These are phyloP conservation scores for Gonium pectorale DNA, from an alignment of 139 green algal genomes.

Conservation along the genomic window DNA sequence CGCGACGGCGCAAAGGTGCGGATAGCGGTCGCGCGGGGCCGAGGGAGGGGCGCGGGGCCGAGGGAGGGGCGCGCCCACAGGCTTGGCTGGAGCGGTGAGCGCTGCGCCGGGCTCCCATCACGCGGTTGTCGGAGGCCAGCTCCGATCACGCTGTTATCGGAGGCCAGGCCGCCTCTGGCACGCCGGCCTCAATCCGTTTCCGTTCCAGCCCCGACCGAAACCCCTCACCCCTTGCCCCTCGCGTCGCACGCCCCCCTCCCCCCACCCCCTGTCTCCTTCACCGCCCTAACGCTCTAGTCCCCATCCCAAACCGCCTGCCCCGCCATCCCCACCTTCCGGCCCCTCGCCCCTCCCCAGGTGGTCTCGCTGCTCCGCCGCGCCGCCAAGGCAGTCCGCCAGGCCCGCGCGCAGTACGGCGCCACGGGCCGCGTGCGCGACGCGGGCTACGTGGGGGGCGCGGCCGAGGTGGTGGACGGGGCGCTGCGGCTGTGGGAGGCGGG, in stretches of 20 bases:
- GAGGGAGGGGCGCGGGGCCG: not conserved
- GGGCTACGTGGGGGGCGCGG: constrained; percentile 69
- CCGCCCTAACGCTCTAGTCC: too few relatives aligned
- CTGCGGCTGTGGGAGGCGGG: constrained; percentile 22
- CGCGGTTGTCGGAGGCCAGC: too few relatives aligned
- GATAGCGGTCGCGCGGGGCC: not conserved
- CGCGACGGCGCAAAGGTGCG: constrained; percentile 73
- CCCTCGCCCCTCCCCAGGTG: not conserved
- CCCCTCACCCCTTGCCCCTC: not conserved
- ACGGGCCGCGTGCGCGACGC: constrained; percentile 1
- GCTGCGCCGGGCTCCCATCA: too few relatives aligned
- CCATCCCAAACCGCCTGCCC: too few relatives aligned
- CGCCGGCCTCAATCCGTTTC: too few relatives aligned
- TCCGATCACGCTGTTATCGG: too few relatives aligned
- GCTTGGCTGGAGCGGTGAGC: too few relatives aligned
- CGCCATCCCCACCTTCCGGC: too few relatives aligned
- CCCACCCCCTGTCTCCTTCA: not conserved
- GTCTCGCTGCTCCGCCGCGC: constrained; percentile 84
- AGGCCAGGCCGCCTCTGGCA: too few relatives aligned
- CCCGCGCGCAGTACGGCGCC: constrained; percentile 74
- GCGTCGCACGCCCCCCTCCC: not conserved
- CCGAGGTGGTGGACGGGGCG: constrained; percentile 78
- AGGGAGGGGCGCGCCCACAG: too few relatives aligned
- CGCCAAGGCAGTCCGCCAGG: constrained; percentile 82
- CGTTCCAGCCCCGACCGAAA: too few relatives aligned